Conservation (phyloP, 306 rosid species). For the Vigna nakashimae region DNA sequence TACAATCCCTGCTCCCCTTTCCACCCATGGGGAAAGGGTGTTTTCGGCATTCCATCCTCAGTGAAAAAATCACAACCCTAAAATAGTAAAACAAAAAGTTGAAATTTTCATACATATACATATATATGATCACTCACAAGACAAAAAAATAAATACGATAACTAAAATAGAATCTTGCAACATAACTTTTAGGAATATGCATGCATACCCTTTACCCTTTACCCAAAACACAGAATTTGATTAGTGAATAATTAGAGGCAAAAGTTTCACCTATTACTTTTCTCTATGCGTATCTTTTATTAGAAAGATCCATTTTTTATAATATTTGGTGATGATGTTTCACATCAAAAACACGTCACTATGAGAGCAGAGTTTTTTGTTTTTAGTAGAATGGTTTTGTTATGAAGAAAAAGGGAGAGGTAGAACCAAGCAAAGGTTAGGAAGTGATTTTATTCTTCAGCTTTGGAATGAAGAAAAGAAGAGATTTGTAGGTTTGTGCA, state of each 20-base stretch:
- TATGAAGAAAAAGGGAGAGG: neutral
- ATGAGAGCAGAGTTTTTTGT: neutral
- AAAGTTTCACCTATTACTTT: neutral
- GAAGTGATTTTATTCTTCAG: slow-evolving; percentile 61
- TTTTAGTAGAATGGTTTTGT: neutral
- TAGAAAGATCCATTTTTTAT: too few relatives aligned
- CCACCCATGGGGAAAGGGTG: slow-evolving; percentile 91
- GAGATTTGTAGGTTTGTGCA: slow-evolving; percentile 58
- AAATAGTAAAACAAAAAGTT: neutral
- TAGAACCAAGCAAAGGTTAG: slow-evolving; percentile 38
- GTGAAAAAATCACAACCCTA: slow-evolving; percentile 77
- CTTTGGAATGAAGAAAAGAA: slow-evolving; percentile 78
- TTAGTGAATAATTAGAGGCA: slow-evolving; percentile 21
- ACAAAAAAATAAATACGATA: too few relatives aligned
- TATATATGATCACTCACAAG: neutral
- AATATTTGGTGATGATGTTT: slow-evolving; percentile 38
- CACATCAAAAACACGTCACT: slow-evolving; percentile 40
- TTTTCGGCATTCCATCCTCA: slow-evolving; percentile 83
- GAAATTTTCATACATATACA: neutral
- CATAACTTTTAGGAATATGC: neutral
- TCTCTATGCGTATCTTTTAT: too few relatives aligned
- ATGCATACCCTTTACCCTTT: slow-evolving; percentile 6
- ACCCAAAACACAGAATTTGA: neutral
- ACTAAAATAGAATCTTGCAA: neutral
- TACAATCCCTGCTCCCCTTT: slow-evolving; percentile 84